Evolutionary conservation across 1,284 basidiomycete species (phyloP).

Genomic region (Mycena citricolor): DNA sequence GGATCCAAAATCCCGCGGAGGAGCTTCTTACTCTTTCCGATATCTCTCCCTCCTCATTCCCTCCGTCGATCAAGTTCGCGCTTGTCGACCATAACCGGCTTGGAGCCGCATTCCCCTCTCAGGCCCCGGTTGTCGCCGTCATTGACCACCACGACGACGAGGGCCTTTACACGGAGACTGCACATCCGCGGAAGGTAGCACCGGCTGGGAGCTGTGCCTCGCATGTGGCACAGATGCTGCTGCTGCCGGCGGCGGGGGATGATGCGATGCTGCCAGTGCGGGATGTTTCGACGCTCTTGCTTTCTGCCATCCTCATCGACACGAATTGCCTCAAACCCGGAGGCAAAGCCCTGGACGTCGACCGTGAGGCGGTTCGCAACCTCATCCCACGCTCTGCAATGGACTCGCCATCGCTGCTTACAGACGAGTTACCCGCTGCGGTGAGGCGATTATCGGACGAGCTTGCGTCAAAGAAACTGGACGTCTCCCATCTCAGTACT

Average conservation of each 20-base stretch:
- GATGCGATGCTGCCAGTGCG: slow-evolving; percentile 39
- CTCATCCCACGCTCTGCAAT: slow-evolving; percentile 53
- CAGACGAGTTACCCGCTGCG: slow-evolving; percentile 33
- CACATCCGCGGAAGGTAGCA: slow-evolving; percentile 65
- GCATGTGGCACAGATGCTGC: slow-evolving; percentile 57
- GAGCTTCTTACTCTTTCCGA: slow-evolving; percentile 64
- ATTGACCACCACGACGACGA: slow-evolving; percentile 97
- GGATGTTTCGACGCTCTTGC: slow-evolving; percentile 76
- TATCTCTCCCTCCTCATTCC: slow-evolving; percentile 47
- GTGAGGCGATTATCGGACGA: slow-evolving; percentile 50
- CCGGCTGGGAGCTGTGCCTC: slow-evolving; percentile 81
- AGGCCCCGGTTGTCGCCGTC: slow-evolving; percentile 66
- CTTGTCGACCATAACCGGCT: slow-evolving; percentile 91
- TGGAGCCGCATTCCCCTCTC: slow-evolving; percentile 46
- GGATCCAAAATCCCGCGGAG: slow-evolving; percentile 44
- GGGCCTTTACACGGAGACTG: slow-evolving; percentile 57
- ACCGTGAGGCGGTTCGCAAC: slow-evolving; percentile 60
- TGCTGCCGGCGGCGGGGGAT: slow-evolving; percentile 22
- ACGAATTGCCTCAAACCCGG: slow-evolving; percentile 75
- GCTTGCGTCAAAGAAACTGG: slow-evolving; percentile 63
- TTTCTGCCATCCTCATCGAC: slow-evolving; percentile 81
- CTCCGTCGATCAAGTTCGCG: slow-evolving; percentile 61
- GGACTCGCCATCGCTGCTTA: slow-evolving; percentile 25
- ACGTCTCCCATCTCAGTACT: slow-evolving; percentile 68
- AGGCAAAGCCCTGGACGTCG: slow-evolving; percentile 71